Conservation (phyloP, 2,329 filamentous ascomycete genomes). For the Ophiostoma australiae region DNA sequence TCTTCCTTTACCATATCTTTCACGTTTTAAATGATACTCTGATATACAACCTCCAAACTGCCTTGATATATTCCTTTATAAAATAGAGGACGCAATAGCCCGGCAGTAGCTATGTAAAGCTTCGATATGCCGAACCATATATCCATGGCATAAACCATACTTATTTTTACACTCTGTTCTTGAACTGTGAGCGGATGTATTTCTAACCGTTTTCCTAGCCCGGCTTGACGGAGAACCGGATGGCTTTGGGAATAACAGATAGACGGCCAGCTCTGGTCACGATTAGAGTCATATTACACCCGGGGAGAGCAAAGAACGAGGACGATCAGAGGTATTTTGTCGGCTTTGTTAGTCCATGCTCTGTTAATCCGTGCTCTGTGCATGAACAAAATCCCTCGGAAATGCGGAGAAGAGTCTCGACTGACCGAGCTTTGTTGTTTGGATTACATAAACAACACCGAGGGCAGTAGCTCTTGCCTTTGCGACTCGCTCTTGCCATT, state of each 20-base stretch:
- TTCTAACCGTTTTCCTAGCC: not conserved
- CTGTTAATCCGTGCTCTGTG: too few species aligned
- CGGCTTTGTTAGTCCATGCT: not conserved
- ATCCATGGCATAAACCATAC: too few species aligned
- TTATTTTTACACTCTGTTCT: not conserved
- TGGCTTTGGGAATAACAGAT: not conserved
- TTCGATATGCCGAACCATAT: too few species aligned
- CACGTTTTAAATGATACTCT: too few species aligned
- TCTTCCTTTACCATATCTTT: too few species aligned
- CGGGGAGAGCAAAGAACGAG: not conserved
- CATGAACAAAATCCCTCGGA: not conserved
- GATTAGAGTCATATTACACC: not conserved
- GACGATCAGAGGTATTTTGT: not conserved
- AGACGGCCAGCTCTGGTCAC: not conserved
- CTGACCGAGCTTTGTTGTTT: not conserved
- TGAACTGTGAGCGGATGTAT: not conserved
- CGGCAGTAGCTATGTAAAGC: too few species aligned
- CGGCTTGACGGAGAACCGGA: not conserved
- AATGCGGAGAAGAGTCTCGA: not conserved
- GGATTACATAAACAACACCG: not conserved
- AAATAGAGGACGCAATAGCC: too few species aligned
- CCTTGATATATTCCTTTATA: too few species aligned
- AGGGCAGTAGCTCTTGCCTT: not conserved
- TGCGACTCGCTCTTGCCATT: not conserved
- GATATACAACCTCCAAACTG: too few species aligned